Evolutionary conservation across 2,329 filamentous ascomycete genomes (phyloP).

Genomic region (Tympanopsis confertula): DNA sequence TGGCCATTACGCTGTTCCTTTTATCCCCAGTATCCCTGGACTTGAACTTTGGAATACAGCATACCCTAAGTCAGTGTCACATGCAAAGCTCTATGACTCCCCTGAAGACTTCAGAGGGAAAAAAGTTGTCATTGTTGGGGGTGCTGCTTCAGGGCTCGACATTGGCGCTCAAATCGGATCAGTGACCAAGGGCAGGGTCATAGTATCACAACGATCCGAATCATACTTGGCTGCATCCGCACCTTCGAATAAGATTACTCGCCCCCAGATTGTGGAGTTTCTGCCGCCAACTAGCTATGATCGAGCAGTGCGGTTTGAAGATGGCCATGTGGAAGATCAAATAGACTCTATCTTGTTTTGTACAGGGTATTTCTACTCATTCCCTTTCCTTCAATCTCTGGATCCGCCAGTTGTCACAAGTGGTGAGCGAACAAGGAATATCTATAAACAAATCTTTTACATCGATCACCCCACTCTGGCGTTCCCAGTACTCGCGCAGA

Average conservation of each 20-base stretch:
- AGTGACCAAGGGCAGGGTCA: slow-evolving; percentile 28
- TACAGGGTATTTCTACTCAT: slow-evolving; percentile 52
- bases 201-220: slow-evolving; percentile 35
- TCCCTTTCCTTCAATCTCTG: slow-evolving; percentile 31
- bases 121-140: slow-evolving; percentile 48
- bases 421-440: slow-evolving; percentile 36
- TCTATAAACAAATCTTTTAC: slow-evolving; percentile 49
- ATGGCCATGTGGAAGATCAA: slow-evolving; percentile 34
- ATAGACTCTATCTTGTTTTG: slow-evolving; percentile 48
- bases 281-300: slow-evolving; percentile 17
- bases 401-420: slow-evolving; percentile 27
- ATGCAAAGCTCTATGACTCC: slow-evolving; percentile 44
- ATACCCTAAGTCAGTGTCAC: slow-evolving; percentile 25
- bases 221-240: slow-evolving; percentile 26
- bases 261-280: slow-evolving; percentile 39
- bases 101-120: slow-evolving; percentile 34
- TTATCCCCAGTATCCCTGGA: slow-evolving; percentile 28
- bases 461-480: slow-evolving; percentile 39
- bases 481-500: slow-evolving; percentile 42
- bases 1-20: slow-evolving; percentile 33
- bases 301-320: slow-evolving; percentile 36
- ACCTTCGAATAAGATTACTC: slow-evolving; percentile 26
- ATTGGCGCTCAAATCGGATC: slow-evolving; percentile 41
- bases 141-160: slow-evolving; percentile 48
- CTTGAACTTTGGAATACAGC: slow-evolving; percentile 23